Percentiles rank a stretch among this genome's conserved stretches.
phyloP scores from a whole-genome alignment of 805 yeast species.

The Wickerhamomyces hampshirensis region DNA sequence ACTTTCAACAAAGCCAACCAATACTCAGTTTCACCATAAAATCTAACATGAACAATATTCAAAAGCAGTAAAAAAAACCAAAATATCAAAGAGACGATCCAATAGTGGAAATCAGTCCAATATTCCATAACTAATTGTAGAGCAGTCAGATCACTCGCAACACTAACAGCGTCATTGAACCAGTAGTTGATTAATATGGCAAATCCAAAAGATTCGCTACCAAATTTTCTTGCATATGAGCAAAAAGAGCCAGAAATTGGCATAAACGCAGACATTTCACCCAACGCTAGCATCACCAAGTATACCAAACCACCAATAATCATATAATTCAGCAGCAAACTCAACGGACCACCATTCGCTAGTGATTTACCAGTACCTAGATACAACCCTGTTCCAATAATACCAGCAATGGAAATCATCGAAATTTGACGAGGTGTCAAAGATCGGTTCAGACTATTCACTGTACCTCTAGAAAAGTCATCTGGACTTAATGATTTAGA shows the following conservation, averaged over 20 bases:
- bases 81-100: constrained; percentile 53
- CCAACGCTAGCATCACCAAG: constrained; percentile 55
- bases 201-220: constrained; percentile 49
- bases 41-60: constrained; percentile 45
- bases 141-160: constrained; percentile 54
- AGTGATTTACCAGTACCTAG: constrained; percentile 50
- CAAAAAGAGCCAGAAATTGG: constrained; percentile 58
- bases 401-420: constrained; percentile 79
- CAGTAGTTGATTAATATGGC: constrained; percentile 30
- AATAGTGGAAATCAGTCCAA: constrained; percentile 44
- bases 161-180: constrained; percentile 37
- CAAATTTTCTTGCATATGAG: constrained; percentile 45
- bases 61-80: constrained; percentile 42
- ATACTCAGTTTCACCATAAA: constrained; percentile 60
- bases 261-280: constrained; percentile 53
- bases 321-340: constrained; percentile 19
- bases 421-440: constrained; percentile 47
- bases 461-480: constrained; percentile 8
- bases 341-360: constrained; percentile 39
- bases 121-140: constrained; percentile 50
- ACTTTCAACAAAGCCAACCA: constrained; percentile 64
- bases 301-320: constrained; percentile 52
- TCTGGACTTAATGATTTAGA: not conserved
- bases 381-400: constrained; percentile 70
- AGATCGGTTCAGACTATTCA: constrained; percentile 26